Percentiles rank a stretch among this genome's conserved stretches.
These are phyloP conservation scores for Saitoella complicata DNA, from an alignment of 805 yeast species.

Conservation along the genomic window DNA sequence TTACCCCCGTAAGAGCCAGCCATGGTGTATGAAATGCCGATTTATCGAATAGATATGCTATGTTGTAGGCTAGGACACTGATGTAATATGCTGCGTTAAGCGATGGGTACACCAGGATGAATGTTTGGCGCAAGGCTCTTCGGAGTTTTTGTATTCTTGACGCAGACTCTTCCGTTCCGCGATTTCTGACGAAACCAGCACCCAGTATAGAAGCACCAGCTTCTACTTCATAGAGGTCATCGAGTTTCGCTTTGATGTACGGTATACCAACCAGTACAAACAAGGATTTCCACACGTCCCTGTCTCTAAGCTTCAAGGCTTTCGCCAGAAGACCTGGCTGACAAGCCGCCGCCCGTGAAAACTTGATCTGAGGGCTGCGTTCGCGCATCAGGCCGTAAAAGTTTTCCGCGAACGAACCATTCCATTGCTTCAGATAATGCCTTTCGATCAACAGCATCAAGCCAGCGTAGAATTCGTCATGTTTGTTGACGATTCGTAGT, in stretches of 20 bases:
- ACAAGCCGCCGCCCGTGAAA: conserved; percentile 13
- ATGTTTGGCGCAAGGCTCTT: conserved; percentile 18
- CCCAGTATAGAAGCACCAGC: no score
- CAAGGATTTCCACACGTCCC: conserved; percentile 41
- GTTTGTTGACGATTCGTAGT: conserved; percentile 43
- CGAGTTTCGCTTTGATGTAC: conserved; percentile 53
- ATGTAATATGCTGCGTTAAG: conserved; percentile 32
- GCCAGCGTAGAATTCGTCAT: conserved; percentile 58
- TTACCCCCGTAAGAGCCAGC: conserved; percentile 41
- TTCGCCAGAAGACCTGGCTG: conserved; percentile 14
- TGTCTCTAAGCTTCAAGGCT: conserved; percentile 31
- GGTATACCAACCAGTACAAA: conserved; percentile 37
- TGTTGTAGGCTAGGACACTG: conserved; percentile 38
- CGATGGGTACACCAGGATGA: conserved; percentile 48
- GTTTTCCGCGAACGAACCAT: conserved; percentile 76
- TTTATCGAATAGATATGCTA: conserved; percentile 51
- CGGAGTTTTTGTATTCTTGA: conserved; percentile 17
- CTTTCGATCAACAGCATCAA: conserved; percentile 54
- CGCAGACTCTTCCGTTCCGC: not conserved
- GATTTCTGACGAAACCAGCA: no score
- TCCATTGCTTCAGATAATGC: conserved; percentile 54
- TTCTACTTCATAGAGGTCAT: conserved; percentile 36
- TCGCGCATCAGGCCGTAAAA: conserved; percentile 73
- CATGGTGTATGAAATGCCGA: conserved; percentile 38
- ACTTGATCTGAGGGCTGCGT: conserved; percentile 19